phyloP scores from a whole-genome alignment of 805 yeast genomes.

The Saturnispora bothae region DNA sequence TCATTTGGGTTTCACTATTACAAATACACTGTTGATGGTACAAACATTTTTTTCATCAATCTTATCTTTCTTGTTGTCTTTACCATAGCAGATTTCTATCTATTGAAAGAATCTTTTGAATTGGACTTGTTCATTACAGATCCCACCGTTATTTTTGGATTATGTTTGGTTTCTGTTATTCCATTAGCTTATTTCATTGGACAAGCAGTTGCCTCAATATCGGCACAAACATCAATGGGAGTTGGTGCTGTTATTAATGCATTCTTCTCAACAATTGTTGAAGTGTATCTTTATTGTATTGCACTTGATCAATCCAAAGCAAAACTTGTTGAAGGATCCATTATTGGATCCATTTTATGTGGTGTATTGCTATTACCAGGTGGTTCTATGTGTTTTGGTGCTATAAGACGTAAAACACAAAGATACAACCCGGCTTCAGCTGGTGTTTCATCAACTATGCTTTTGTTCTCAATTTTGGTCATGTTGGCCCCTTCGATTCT shows the following conservation, averaged over 20 bases:
- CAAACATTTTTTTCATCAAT: conserved; percentile 86
- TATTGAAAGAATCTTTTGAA: conserved; percentile 39
- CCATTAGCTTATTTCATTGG: conserved; percentile 97
- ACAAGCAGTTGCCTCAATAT: conserved; percentile 97
- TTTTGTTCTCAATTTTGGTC: conserved; percentile 78
- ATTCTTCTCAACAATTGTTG: conserved; percentile 92
- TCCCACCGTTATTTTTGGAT: conserved; percentile 55
- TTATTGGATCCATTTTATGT: conserved; percentile 87
- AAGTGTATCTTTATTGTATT: conserved; percentile 83
- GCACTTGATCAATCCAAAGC: conserved; percentile 83
- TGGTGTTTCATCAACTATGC: conserved; percentile 94
- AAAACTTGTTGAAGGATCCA: conserved; percentile 85
- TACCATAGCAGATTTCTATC: conserved; percentile 68
- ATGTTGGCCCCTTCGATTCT: conserved; percentile 89
- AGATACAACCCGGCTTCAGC: conserved; percentile 93
- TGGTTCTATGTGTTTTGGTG: conserved; percentile 95
- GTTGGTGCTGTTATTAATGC: conserved; percentile 98
- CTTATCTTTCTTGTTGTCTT: conserved; percentile 68
- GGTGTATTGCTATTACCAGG: conserved; percentile 91
- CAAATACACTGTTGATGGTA: conserved; percentile 93
- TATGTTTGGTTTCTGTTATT: conserved; percentile 74
- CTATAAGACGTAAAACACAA: conserved; percentile 83
- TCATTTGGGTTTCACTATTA: conserved; percentile 89
- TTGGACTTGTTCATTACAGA: conserved; percentile 39
- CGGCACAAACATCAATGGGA: conserved; percentile 98